Conservation (phyloP, 75 land plant genomes). For the Larix kaempferi region DNA sequence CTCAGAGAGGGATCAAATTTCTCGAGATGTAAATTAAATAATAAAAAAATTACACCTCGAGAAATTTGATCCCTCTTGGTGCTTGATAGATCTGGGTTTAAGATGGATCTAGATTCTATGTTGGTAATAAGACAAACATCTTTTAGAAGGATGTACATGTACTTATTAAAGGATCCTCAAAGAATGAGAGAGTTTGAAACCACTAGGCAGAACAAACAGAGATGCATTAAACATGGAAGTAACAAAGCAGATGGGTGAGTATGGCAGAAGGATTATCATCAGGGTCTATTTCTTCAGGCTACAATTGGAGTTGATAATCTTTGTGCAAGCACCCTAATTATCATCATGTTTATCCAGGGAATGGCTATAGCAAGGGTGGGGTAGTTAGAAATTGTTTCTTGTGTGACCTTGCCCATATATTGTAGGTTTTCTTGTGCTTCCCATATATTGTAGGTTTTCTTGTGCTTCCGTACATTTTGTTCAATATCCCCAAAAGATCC, state of each 20-base stretch:
- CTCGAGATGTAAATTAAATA: no score
- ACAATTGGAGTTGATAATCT: background rate
- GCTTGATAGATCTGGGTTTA: no score
- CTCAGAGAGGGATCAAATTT: no score
- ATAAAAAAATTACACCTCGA: no score
- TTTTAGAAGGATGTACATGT: slow-evolving; percentile 1
- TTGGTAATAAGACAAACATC: background rate
- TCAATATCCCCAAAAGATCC: background rate
- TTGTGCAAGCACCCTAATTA: no score
- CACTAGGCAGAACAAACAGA: background rate
- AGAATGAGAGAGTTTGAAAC: background rate
- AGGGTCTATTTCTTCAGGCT: background rate
- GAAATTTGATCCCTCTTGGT: no score
- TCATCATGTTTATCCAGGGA: no score
- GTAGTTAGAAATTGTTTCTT: no score
- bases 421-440: background rate
- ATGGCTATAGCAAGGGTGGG: no score
- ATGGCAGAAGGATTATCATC: background rate
- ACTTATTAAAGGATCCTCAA: background rate
- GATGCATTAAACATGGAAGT: background rate
- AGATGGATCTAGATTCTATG: no score
- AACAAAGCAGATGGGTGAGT: background rate
- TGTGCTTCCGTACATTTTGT: background rate
- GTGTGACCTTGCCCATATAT: no score
- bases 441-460: no score